Evolutionary conservation across 2,329 filamentous ascomycete genomes (phyloP).

Genomic region (Ophiocordyceps camponoti-floridani): DNA sequence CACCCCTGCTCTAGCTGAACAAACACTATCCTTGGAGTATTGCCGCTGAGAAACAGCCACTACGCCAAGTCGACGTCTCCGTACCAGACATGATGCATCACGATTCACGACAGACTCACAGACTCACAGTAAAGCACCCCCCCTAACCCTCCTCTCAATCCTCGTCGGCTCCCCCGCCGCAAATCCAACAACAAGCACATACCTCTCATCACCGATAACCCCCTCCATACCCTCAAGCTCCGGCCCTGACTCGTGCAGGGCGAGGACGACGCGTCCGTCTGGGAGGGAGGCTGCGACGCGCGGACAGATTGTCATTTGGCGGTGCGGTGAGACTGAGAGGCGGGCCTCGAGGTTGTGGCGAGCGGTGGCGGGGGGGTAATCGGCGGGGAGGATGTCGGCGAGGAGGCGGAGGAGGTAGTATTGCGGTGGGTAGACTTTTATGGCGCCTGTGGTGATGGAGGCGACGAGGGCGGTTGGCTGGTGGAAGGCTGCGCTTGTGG

Average conservation of each 20-base stretch:
- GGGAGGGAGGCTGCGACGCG: conserved; percentile 23
- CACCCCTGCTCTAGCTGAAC: no score
- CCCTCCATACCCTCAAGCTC: conserved; percentile 30
- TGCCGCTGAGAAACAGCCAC: no score
- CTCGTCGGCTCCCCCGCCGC: conserved; percentile 29
- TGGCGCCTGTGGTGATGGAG: conserved; percentile 41
- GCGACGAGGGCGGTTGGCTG: conserved; percentile 39
- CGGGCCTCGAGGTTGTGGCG: background rate
- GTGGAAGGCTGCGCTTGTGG: background rate
- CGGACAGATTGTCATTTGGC: conserved; percentile 43
- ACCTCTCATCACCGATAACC: conserved; percentile 37
- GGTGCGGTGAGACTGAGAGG: background rate
- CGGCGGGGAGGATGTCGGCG: conserved; percentile 33
- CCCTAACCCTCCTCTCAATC: conserved; percentile 31
- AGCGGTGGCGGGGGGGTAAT: conserved; percentile 39
- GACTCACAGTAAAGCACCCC: conserved; percentile 15
- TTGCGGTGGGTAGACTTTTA: conserved; percentile 85
- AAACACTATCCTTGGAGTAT: no score
- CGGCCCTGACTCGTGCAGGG: conserved; percentile 36
- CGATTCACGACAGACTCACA: background rate
- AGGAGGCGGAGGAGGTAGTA: conserved; percentile 52
- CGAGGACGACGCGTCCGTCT: conserved; percentile 32
- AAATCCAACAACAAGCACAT: conserved; percentile 37
- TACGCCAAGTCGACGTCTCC: no score
- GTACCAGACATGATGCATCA: background rate